A percentile compares a stretch with the other conserved stretches of the same genome.
phyloP scores from a whole-genome alignment of 352 stramenopile species.

The Saprolegnia parasitica region DNA sequence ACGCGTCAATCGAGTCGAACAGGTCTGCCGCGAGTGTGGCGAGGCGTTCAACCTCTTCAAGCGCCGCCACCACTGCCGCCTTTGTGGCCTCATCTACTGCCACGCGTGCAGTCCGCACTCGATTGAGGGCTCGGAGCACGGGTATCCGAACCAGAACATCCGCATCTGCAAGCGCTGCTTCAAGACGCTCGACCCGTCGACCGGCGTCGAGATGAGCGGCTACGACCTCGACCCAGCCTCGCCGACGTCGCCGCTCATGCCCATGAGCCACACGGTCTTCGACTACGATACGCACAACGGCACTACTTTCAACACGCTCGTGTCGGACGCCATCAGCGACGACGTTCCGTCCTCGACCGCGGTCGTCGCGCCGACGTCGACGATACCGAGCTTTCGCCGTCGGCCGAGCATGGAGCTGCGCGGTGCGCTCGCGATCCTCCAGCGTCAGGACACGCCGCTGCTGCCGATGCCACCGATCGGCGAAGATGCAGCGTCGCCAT shows the following conservation, averaged over 20 bases:
- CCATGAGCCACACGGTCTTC: constrained; percentile 24
- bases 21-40: constrained; percentile 83
- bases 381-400: constrained; percentile 26
- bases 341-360: constrained; percentile 30
- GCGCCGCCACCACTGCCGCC: constrained; percentile 78
- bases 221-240: constrained; percentile 34
- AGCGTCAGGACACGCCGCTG: constrained; percentile 37
- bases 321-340: constrained; percentile 14
- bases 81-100: constrained; percentile 84
- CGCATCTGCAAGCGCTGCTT: constrained; percentile 77
- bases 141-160: constrained; percentile 45
- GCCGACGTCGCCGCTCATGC: constrained; percentile 28
- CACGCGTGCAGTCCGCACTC: constrained; percentile 78
- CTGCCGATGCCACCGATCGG: constrained; percentile 19
- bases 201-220: constrained; percentile 32
- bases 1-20: background rate
- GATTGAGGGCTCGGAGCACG: constrained; percentile 53
- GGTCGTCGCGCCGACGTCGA: background rate
- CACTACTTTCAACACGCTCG: background rate
- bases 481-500: constrained; percentile 29
- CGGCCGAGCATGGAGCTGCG: constrained; percentile 65
- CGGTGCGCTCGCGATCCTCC: constrained; percentile 55
- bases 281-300: constrained; percentile 1
- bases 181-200: background rate
- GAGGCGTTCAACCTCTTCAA: constrained; percentile 76